These are phyloP conservation scores for Suillus spraguei DNA, from an alignment of 768 basidiomycete species.

Conservation along the genomic window DNA sequence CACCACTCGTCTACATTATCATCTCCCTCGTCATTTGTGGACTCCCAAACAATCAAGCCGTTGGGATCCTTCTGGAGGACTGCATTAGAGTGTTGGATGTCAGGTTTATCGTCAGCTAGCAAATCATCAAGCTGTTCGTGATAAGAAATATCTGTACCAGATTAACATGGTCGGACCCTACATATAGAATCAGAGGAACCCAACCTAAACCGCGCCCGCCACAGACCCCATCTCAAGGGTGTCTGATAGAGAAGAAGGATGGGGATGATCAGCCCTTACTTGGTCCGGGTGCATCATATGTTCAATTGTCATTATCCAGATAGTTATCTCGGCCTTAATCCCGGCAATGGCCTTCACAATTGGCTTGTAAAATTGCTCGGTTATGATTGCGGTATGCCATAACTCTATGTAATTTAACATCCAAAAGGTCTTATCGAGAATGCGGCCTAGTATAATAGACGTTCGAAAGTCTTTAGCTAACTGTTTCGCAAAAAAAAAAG, in stretches of 20 bases:
- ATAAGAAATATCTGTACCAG: too few species aligned
- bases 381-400: not conserved
- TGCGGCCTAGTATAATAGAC: not conserved
- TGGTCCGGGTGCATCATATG: not conserved
- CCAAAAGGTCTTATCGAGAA: not conserved
- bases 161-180: too few species aligned
- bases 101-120: too few species aligned
- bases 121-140: too few species aligned
- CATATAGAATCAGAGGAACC: too few species aligned
- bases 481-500: not conserved
- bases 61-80: too few species aligned
- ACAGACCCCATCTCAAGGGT: too few species aligned
- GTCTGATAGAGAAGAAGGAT: not conserved
- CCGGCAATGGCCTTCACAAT: not conserved
- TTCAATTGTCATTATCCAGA: not conserved
- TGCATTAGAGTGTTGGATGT: too few species aligned
- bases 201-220: too few species aligned
- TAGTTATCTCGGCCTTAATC: not conserved
- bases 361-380: not conserved
- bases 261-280: not conserved
- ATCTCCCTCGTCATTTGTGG: too few species aligned
- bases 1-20: too few species aligned
- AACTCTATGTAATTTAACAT: not conserved
- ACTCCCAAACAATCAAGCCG: too few species aligned
- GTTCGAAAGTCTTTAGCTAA: not conserved